Evolutionary conservation across 768 basidiomycete genomes (phyloP), one percentile per base, ranked within the genome.

Genomic region (Mycena haematopus): DNA sequence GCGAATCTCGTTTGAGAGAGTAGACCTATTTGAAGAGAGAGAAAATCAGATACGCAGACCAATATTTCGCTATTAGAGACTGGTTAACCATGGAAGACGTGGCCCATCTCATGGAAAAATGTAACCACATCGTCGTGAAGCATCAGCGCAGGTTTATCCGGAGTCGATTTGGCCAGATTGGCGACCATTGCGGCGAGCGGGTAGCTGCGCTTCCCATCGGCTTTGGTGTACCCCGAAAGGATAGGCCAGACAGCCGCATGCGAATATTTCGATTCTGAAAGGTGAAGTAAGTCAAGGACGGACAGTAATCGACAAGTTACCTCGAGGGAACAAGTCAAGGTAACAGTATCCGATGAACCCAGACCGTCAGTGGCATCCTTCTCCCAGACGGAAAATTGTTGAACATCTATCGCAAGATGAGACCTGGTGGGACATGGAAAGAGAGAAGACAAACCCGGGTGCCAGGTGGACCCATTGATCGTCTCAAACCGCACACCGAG

Each of bases 21-120:
- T 49, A 96, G 74, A 11, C 49, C 47, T 49, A 15, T 29, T 17
- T n/a, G 6, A n/a, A 42, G n/a, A 9, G 40, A 31, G 29, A 9
- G 29, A 31, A n/a, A 31, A 42, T 42, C 19, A 42, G 40, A 42
- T n/a, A 15, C 2, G 15, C 40, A 42, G 40, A 6, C 19, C 19
- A 9, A 42, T 4, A 42, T 17, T n/a, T 15, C 36, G 13, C 14
- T 24, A 8, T 25, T 17, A 15, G 17, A 8, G 3, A 10, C 6
- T 9, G 27, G 17, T 21, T 19, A 6, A 49, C 64, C 85, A 66
- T 89, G 87, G 79, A 89, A 89, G 5, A 86, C 85, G 63, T 89
- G 87, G 0, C 89, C 92, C 89, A 93, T 91, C 75, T 94, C 93
- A 68, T 95, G 93, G 84, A 95, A 93, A 77, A 95, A 93, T 0